Evolutionary conservation across 169 alveolate genomes (phyloP).

Genomic region (Plasmodium reichenowi): DNA sequence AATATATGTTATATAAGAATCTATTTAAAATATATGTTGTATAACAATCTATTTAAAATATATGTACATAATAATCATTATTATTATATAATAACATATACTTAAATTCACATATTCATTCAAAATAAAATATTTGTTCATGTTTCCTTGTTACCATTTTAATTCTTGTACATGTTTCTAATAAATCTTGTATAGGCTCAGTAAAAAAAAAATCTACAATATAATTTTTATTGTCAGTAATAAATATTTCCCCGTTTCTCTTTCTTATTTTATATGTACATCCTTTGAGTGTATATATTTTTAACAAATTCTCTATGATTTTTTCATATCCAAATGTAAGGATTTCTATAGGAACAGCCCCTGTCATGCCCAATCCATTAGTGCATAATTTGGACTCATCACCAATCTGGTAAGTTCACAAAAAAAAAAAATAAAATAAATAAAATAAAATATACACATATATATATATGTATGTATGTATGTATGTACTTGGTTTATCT

Average conservation of each 20-base stretch:
- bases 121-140: neutral
- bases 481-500: neutral
- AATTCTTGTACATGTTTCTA: conserved; percentile 72
- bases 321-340: conserved; percentile 79
- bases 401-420: conserved; percentile 66
- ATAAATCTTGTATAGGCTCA: conserved; percentile 68
- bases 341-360: conserved; percentile 83
- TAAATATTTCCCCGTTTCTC: conserved; percentile 79
- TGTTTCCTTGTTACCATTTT: conserved; percentile 53
- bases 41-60: neutral
- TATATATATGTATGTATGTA: neutral
- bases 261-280: conserved; percentile 76
- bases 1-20: neutral
- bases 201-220: conserved; percentile 81
- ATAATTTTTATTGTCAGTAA: conserved; percentile 82
- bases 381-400: conserved; percentile 79
- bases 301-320: conserved; percentile 63
- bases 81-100: neutral
- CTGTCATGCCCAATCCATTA: conserved; percentile 78
- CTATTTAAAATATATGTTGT: neutral
- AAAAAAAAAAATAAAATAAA: neutral
- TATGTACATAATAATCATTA: neutral
- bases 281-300: conserved; percentile 23
- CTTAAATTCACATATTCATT: neutral
- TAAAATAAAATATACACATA: neutral